Percentiles rank a stretch among this genome's conserved stretches.
Conservation (phyloP, 1,139 yeast species). For the Nadsonia commutata region DNA sequence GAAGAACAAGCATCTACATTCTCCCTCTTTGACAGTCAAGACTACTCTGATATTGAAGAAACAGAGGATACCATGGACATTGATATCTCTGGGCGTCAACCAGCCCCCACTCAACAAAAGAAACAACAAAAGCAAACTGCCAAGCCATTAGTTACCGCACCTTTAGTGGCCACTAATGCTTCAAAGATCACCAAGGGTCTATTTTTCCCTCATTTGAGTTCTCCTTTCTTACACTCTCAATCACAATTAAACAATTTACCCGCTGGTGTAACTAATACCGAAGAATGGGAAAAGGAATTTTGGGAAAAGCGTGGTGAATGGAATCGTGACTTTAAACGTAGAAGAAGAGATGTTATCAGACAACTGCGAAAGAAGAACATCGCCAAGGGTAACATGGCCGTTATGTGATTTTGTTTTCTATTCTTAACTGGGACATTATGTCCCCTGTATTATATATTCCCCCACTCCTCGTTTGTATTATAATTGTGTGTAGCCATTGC, state of each 20-base stretch:
- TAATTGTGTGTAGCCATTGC: too few species aligned
- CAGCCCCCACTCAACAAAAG: background rate
- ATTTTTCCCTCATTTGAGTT: constrained; percentile 69
- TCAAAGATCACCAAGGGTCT: constrained; percentile 30
- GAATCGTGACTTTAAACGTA: constrained; percentile 58
- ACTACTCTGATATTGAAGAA: background rate
- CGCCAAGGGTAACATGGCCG: background rate
- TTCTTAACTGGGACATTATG: too few species aligned
- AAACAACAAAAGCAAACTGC: constrained; percentile 4
- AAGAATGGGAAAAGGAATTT: constrained; percentile 61
- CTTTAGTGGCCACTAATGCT: background rate
- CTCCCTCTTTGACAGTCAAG: constrained; percentile 16
- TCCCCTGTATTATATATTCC: too few species aligned
- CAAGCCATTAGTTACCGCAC: background rate
- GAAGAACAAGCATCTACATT: constrained; percentile 14
- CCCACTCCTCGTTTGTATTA: too few species aligned
- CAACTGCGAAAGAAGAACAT: constrained; percentile 31
- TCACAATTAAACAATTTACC: constrained; percentile 36
- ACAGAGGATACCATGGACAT: constrained; percentile 5
- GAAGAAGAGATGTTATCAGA: constrained; percentile 60
- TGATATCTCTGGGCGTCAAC: constrained; percentile 11
- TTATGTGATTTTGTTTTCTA: background rate
- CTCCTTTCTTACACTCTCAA: constrained; percentile 78
- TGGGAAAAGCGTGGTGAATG: constrained; percentile 74
- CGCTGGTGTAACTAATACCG: constrained; percentile 23